Conservation (phyloP, 805 yeast genomes). For the Suhomyces sp. region DNA sequence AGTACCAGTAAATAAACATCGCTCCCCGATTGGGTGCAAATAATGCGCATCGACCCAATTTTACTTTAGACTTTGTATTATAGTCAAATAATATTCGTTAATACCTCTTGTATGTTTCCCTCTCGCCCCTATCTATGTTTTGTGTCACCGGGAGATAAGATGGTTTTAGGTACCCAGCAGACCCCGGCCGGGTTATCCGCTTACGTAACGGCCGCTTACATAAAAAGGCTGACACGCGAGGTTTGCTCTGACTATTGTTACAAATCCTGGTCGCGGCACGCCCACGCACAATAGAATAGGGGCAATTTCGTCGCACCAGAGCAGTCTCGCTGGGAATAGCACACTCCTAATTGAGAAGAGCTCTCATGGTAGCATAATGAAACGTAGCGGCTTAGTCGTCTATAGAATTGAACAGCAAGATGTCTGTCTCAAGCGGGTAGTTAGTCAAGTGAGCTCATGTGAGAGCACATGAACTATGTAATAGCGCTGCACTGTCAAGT, state of each 20-base stretch:
- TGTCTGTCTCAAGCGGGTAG: too few relatives aligned
- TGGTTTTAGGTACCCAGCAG: background rate
- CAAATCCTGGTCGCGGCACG: background rate
- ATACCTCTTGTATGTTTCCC: background rate
- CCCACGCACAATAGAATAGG: background rate
- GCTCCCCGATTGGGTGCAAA: background rate
- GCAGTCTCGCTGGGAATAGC: background rate
- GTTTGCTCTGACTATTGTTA: background rate
- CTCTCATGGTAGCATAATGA: background rate
- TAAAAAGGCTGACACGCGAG: background rate
- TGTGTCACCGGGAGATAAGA: too few relatives aligned
- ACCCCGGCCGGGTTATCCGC: background rate
- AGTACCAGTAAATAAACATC: slow-evolving; percentile 3
- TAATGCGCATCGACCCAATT: background rate
- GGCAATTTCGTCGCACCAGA: background rate
- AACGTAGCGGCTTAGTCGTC: background rate
- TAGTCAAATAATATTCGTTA: background rate
- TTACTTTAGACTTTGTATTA: background rate
- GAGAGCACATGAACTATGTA: background rate
- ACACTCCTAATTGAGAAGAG: background rate
- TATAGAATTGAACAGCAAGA: background rate
- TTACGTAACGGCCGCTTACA: background rate
- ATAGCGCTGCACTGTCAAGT: background rate
- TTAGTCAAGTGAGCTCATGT: background rate
- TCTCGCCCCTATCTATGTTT: too few relatives aligned